phyloP scores from a whole-genome alignment of 768 basidiomycete species.

The Macrolepiota dolichaula region DNA sequence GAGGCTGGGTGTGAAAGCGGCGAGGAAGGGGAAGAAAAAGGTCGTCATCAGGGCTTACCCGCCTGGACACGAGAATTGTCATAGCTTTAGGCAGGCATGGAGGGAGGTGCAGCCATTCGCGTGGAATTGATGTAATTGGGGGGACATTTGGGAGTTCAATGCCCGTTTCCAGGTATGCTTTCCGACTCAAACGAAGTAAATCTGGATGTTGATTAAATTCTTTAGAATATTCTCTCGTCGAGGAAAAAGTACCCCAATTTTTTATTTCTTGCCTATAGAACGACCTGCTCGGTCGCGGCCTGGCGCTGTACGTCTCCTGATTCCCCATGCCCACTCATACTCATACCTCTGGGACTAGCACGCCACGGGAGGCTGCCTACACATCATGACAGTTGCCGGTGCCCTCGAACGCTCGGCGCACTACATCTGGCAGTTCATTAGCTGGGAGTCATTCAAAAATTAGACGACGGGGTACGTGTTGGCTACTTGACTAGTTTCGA shows the following conservation, averaged over 20 bases:
- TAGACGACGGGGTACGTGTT: background rate
- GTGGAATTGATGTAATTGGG: conserved; percentile 65
- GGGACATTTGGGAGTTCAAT: conserved; percentile 55
- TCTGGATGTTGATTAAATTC: conserved; percentile 3
- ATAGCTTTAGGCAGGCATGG: conserved; percentile 42
- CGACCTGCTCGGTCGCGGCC: conserved; percentile 59
- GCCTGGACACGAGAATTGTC: conserved; percentile 67
- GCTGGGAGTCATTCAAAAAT: conserved; percentile 17
- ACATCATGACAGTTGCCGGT: conserved; percentile 45
- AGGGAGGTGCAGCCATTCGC: conserved; percentile 37
- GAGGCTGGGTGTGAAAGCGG: conserved; percentile 12
- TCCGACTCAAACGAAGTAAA: background rate
- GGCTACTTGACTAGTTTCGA: background rate
- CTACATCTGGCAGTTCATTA: conserved; percentile 46
- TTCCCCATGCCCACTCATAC: background rate
- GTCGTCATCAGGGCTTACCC: conserved; percentile 59
- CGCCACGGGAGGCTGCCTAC: conserved; percentile 40
- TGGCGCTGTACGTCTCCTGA: conserved; percentile 64
- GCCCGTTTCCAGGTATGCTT: conserved; percentile 48
- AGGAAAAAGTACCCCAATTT: conserved; percentile 42
- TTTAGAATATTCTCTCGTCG: conserved; percentile 35
- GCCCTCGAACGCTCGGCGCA: conserved; percentile 49
- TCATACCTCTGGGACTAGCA: conserved; percentile 27
- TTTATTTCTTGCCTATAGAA: conserved; percentile 61
- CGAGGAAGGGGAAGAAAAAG: conserved; percentile 23